Conservation (phyloP, 371 early-diverging fungal genomes). For the Apophysomyces trapeziformis region DNA sequence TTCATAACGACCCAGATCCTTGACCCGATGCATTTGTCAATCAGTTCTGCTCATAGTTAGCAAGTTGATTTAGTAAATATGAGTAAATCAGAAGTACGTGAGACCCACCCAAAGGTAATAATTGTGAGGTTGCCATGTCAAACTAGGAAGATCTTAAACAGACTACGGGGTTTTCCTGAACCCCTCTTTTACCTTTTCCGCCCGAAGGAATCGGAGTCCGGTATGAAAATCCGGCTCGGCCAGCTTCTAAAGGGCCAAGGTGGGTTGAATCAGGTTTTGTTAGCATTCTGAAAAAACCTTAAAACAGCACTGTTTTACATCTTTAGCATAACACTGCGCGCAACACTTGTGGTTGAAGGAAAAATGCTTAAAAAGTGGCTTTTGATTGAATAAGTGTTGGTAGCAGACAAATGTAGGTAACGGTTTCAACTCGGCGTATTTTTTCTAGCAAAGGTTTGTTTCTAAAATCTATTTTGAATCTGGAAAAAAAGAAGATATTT, state of each 20-base stretch:
- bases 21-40: slow-evolving; percentile 97
- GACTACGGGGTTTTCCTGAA: no score
- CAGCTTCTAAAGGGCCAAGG: no score
- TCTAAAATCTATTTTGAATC: background rate
- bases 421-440: slow-evolving; percentile 7
- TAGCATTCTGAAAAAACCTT: no score
- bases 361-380: no score
- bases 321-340: no score
- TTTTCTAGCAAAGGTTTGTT: background rate
- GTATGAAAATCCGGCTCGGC: no score
- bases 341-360: no score
- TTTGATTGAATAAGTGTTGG: background rate
- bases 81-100: background rate
- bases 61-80: no score
- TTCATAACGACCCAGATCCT: slow-evolving; percentile 97
- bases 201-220: no score
- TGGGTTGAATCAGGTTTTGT: no score
- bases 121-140: slow-evolving; percentile 45
- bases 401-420: background rate
- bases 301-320: no score
- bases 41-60: slow-evolving; percentile 71
- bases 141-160: background rate
- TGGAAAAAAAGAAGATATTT: background rate
- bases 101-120: slow-evolving; percentile 47
- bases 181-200: no score